Evolutionary conservation across 495 filamentous ascomycete species (phyloP).

Genomic region (Aspergillus hancockii): DNA sequence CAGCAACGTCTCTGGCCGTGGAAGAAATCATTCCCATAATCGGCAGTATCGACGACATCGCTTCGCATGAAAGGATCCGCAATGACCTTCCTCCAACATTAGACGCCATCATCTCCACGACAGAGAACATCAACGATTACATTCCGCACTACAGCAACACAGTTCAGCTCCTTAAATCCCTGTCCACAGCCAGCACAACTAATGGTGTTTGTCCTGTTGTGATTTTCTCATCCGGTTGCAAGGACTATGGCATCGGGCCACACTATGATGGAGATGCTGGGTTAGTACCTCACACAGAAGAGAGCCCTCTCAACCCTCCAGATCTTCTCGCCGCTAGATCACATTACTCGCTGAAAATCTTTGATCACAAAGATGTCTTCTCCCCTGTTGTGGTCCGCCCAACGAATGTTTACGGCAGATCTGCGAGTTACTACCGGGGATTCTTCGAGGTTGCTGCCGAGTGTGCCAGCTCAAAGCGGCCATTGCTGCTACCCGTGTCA

Average conservation of each 20-base stretch:
- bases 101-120: slow-evolving; percentile 15
- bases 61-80: slow-evolving; percentile 7
- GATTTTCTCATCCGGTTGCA: slow-evolving; percentile 17
- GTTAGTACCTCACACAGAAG: slow-evolving; percentile 15
- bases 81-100: slow-evolving; percentile 6
- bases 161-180: slow-evolving; percentile 1
- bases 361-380: slow-evolving; percentile 6
- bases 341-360: not conserved
- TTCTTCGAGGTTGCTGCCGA: slow-evolving; percentile 10
- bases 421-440: slow-evolving; percentile 11
- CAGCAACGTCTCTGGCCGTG: not conserved
- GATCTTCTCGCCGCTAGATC: slow-evolving; percentile 2
- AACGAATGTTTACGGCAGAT: slow-evolving; percentile 13
- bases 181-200: slow-evolving; percentile 4
- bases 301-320: slow-evolving; percentile 11
- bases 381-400: slow-evolving; percentile 11
- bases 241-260: slow-evolving; percentile 17
- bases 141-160: slow-evolving; percentile 7
- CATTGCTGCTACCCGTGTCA: not conserved
- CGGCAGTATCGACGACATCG: slow-evolving; percentile 8
- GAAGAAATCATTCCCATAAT: slow-evolving; percentile 17
- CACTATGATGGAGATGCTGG: slow-evolving; percentile 6
- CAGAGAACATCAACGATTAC: slow-evolving; percentile 10
- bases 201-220: slow-evolving; percentile 11
- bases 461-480: not conserved